A percentile compares a stretch with the other conserved stretches of the same genome.
These are phyloP conservation scores for Chlamydomonas sp. DNA, from an alignment of 139 green algal genomes.

Conservation along the genomic window DNA sequence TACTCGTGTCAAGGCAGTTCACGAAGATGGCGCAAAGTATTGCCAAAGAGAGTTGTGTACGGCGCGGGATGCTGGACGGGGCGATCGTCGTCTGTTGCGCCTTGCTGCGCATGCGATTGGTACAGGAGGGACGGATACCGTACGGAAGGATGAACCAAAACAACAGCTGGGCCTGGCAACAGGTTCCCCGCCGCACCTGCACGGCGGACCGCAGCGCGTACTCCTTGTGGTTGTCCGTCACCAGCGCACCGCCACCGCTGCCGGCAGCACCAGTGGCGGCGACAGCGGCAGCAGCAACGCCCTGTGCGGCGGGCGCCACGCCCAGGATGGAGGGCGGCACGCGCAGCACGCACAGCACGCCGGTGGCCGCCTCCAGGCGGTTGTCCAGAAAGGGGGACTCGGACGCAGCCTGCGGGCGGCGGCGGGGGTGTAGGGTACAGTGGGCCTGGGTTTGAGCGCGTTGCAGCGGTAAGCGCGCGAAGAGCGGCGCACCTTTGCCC, in stretches of 20 bases:
- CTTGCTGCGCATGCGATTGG: too few relatives aligned
- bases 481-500: too few relatives aligned
- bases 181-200: conserved; percentile 29
- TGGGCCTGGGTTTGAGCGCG: not conserved
- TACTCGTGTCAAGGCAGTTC: too few relatives aligned
- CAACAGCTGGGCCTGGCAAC: not conserved
- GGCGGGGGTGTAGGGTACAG: not conserved
- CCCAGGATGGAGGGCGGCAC: conserved; percentile 61
- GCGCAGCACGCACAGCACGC: conserved; percentile 78
- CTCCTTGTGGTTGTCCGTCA: conserved; percentile 46
- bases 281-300: too few relatives aligned
- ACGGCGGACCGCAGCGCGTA: conserved; percentile 53
- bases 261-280: not conserved
- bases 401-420: conserved; percentile 57
- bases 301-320: not conserved
- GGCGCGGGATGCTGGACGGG: too few relatives aligned
- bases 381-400: conserved; percentile 85
- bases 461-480: not conserved
- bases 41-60: too few relatives aligned
- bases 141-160: not conserved
- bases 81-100: too few relatives aligned
- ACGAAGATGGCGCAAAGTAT: too few relatives aligned
- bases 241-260: not conserved
- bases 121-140: too few relatives aligned
- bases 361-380: conserved; percentile 53